phyloP scores from a whole-genome alignment of 73 alveolate genomes.

The Paramecium sexaurelia region DNA sequence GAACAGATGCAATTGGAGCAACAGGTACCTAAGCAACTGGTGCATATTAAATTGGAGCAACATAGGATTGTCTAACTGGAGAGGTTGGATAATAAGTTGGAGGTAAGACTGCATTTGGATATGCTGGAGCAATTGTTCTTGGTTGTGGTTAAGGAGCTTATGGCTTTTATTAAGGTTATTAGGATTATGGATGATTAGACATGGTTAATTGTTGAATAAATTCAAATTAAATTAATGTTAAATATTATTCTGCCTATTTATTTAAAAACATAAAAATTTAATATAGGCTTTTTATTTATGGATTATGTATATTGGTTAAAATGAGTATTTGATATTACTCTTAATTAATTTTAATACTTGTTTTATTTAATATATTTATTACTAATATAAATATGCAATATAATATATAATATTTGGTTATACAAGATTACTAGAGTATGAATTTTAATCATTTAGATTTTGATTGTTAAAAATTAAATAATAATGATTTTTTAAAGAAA shows the following conservation, averaged over 20 bases:
- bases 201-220: not conserved
- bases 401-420: too few relatives aligned
- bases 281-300: not conserved
- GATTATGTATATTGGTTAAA: too few relatives aligned
- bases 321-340: too few relatives aligned
- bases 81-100: constrained; percentile 22
- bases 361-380: too few relatives aligned
- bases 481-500: too few relatives aligned
- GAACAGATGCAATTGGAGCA: not conserved
- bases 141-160: not conserved
- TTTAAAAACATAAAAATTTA: not conserved
- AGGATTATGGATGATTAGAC: constrained; percentile 19
- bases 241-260: not conserved
- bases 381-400: too few relatives aligned
- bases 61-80: constrained; percentile 40
- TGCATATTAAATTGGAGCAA: constrained; percentile 48
- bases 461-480: too few relatives aligned
- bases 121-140: not conserved
- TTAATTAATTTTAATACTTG: too few relatives aligned
- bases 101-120: not conserved
- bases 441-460: too few relatives aligned
- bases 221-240: constrained; percentile 2
- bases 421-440: too few relatives aligned
- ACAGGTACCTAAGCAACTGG: not conserved
- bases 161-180: not conserved